phyloP scores from a whole-genome alignment of 441 rosid genomes.

The Corymbia calophylla region DNA sequence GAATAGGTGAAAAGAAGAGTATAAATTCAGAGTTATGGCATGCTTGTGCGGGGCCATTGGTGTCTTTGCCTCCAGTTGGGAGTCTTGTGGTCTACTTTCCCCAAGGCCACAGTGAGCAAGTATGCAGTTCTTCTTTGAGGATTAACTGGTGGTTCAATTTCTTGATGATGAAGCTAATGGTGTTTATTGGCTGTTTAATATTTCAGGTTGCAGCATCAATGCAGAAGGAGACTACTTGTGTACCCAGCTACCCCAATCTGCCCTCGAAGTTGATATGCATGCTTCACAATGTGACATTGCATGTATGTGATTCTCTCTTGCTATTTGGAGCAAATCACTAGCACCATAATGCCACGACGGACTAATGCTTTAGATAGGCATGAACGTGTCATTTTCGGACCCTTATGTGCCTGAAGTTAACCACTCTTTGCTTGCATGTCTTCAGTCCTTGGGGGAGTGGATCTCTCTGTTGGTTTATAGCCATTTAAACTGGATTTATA shows the following conservation, averaged over 20 bases:
- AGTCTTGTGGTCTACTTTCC: slow-evolving; percentile 98
- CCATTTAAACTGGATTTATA: not conserved
- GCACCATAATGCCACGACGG: not conserved
- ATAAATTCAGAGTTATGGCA: slow-evolving; percentile 96
- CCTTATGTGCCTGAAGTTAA: not conserved
- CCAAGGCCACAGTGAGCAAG: slow-evolving; percentile 99
- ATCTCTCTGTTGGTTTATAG: not conserved
- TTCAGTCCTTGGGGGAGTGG: not conserved
- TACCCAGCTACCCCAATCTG: slow-evolving; percentile 92
- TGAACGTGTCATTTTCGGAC: not conserved
- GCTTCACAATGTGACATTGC: slow-evolving; percentile 83
- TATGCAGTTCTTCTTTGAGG: slow-evolving; percentile 18
- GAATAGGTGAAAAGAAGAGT: slow-evolving; percentile 67
- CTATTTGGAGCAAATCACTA: not conserved
- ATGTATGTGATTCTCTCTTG: slow-evolving; percentile 39
- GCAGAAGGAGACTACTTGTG: slow-evolving; percentile 83
- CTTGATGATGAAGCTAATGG: not conserved
- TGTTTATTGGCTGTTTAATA: not conserved
- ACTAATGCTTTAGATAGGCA: not conserved
- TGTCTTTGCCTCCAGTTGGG: slow-evolving; percentile 86
- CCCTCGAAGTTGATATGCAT: slow-evolving; percentile 88
- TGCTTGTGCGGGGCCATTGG: slow-evolving; percentile 97
- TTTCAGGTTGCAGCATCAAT: slow-evolving; percentile 91
- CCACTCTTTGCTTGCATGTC: not conserved
- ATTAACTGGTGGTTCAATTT: slow-evolving; percentile 5